A percentile compares a stretch with the other conserved stretches of the same genome.
Conservation (phyloP, 345 rosid genomes). For the Brassica rapa region DNA sequence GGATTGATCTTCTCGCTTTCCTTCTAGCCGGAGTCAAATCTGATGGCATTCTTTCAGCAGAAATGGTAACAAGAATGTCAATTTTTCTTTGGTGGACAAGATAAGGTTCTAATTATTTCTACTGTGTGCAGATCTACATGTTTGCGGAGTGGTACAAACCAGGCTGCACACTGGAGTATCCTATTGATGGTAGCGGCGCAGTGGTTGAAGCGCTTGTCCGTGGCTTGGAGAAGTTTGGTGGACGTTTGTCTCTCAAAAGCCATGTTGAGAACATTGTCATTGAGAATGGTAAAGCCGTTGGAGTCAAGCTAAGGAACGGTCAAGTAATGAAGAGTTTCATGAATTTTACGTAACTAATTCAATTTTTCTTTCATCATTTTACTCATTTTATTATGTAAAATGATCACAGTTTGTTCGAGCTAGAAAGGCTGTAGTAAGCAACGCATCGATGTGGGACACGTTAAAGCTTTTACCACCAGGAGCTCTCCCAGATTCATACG, state of each 20-base stretch:
- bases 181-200: slow-evolving; percentile 83
- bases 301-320: slow-evolving; percentile 81
- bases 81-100: neutral
- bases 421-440: slow-evolving; percentile 86
- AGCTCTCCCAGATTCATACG: slow-evolving; percentile 59
- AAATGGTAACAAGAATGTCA: slow-evolving; percentile 63
- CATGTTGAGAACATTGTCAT: slow-evolving; percentile 78
- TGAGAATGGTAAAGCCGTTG: slow-evolving; percentile 73
- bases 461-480: slow-evolving; percentile 67
- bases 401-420: slow-evolving; percentile 71
- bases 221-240: slow-evolving; percentile 83
- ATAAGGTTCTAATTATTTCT: neutral
- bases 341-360: slow-evolving; percentile 1
- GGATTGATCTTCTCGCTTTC: slow-evolving; percentile 94
- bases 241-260: slow-evolving; percentile 67
- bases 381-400: neutral
- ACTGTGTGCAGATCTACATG: slow-evolving; percentile 77
- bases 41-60: slow-evolving; percentile 94
- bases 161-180: slow-evolving; percentile 81
- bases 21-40: slow-evolving; percentile 98
- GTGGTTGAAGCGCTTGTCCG: slow-evolving; percentile 80
- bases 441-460: slow-evolving; percentile 96
- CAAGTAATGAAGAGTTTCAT: slow-evolving; percentile 55
- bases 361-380: neutral
- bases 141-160: slow-evolving; percentile 98